Percentiles rank a stretch among this genome's conserved stretches.
phyloP scores from a whole-genome alignment of 495 filamentous ascomycete species.

The Pyrenopolyporus hunteri region DNA sequence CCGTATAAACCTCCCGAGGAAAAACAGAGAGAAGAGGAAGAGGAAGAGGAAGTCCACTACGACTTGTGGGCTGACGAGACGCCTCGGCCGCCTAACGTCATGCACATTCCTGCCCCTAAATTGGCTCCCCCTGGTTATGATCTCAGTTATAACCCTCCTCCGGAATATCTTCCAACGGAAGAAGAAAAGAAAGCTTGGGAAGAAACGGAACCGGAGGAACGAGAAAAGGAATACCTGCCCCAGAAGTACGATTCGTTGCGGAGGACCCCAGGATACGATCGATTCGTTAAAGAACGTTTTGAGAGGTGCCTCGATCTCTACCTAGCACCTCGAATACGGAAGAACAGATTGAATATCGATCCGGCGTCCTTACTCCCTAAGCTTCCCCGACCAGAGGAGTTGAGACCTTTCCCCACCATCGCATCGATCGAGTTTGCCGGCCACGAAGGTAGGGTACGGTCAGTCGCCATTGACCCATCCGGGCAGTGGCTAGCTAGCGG shows the following conservation, averaged over 20 bases:
- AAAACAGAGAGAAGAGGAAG: constrained; percentile 70
- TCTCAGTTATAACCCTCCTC: constrained; percentile 93
- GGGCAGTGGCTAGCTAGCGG: constrained; percentile 85
- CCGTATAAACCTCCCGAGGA: constrained; percentile 86
- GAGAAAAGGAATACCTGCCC: constrained; percentile 87
- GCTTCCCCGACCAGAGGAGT: constrained; percentile 89
- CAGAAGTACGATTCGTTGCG: constrained; percentile 80
- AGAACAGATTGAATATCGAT: constrained; percentile 95
- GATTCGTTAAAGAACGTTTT: constrained; percentile 91
- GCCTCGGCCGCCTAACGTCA: constrained; percentile 79
- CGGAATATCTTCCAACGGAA: constrained; percentile 87
- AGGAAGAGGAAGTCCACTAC: constrained; percentile 71
- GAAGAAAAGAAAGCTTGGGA: constrained; percentile 90
- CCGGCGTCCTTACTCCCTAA: constrained; percentile 93
- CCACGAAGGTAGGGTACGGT: constrained; percentile 87
- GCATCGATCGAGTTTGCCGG: constrained; percentile 83
- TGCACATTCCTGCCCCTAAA: constrained; percentile 97
- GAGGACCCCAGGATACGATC: constrained; percentile 91
- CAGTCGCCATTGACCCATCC: constrained; percentile 76
- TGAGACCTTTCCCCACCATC: constrained; percentile 90
- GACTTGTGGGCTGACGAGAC: constrained; percentile 95
- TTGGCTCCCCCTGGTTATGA: constrained; percentile 93
- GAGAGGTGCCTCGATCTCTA: constrained; percentile 96
- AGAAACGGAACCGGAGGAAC: constrained; percentile 84
- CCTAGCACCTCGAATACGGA: constrained; percentile 86